phyloP scores from a whole-genome alignment of 371 early-diverging fungal species.

The Mucor plumbeus region DNA sequence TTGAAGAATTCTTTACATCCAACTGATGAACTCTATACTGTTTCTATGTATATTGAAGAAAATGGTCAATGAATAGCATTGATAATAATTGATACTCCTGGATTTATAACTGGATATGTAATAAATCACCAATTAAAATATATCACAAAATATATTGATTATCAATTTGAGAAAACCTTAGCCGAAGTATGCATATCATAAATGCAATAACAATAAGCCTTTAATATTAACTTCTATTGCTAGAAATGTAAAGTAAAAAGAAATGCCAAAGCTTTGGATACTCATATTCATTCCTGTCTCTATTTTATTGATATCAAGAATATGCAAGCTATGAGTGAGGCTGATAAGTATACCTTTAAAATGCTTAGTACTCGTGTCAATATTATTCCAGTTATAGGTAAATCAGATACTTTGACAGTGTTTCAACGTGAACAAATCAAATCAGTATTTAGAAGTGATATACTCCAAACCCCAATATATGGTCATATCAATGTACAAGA shows the following conservation, averaged over 20 bases:
- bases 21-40: conserved; percentile 54
- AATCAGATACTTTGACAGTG: conserved; percentile 92
- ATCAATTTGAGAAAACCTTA: conserved; percentile 76
- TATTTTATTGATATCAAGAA: conserved; percentile 89
- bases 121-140: conserved; percentile 57
- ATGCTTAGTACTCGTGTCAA: conserved; percentile 86
- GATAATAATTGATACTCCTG: conserved; percentile 87
- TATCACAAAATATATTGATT: conserved; percentile 66
- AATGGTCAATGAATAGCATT: conserved; percentile 76
- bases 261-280: conserved; percentile 77
- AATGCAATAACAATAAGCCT: neutral
- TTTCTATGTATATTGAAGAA: conserved; percentile 76
- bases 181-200: conserved; percentile 59
- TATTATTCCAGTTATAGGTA: conserved; percentile 96
- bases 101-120: conserved; percentile 49
- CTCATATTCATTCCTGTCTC: conserved; percentile 93
- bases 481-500: conserved; percentile 71
- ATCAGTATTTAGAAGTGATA: conserved; percentile 57
- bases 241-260: conserved; percentile 72
- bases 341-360: conserved; percentile 88
- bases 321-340: conserved; percentile 64
- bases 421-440: conserved; percentile 86
- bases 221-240: conserved; percentile 37
- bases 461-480: conserved; percentile 62
- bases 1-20: conserved; percentile 35